Conservation (phyloP, 129 eudicot genomes). For the Pittosporum tobira region DNA sequence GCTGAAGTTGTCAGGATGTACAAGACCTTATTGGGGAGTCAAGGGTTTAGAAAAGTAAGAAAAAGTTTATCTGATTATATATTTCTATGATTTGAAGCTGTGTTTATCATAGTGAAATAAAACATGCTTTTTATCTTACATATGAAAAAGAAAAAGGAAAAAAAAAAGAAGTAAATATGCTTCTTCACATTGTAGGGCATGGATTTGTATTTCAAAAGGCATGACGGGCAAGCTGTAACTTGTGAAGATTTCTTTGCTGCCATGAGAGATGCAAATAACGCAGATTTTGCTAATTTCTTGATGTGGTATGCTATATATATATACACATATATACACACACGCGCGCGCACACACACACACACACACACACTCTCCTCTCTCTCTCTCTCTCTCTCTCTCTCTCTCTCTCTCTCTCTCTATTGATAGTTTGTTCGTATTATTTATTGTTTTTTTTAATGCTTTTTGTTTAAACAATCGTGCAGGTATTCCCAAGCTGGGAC, state of each 20-base stretch:
- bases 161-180: not conserved
- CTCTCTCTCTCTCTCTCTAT: no score
- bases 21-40: conserved; percentile 72
- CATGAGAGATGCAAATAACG: conserved; percentile 88
- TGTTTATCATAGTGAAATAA: not conserved
- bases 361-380: no score
- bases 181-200: conserved; percentile 45
- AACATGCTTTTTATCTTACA: no score
- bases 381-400: no score
- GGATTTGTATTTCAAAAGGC: conserved; percentile 86
- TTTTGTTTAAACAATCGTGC: conserved; percentile 11
- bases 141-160: no score
- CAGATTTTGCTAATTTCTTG: conserved; percentile 82
- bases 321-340: no score
- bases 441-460: not conserved
- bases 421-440: no score
- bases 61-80: conserved; percentile 1
- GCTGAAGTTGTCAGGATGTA: conserved; percentile 99
- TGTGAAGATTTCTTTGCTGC: conserved; percentile 96
- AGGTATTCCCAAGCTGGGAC: conserved; percentile 99
- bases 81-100: not conserved
- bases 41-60: conserved; percentile 82
- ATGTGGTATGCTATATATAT: conserved; percentile 53
- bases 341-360: no score
- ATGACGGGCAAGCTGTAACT: conserved; percentile 96